Percentiles rank a stretch among this genome's conserved stretches.
Conservation (phyloP, 805 yeast species). For the Candida multigemmis region DNA sequence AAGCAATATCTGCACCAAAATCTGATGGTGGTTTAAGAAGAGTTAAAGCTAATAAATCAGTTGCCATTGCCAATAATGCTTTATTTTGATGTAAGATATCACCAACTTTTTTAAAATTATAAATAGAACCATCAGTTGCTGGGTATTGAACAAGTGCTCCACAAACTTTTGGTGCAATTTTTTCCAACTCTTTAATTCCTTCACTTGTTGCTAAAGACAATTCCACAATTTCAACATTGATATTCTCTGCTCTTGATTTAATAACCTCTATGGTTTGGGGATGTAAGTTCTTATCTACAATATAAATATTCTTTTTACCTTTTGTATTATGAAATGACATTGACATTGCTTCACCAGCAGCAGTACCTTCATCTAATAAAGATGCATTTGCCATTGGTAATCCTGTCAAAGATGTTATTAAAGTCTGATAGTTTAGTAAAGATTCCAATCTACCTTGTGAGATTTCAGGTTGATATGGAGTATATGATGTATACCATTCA, state of each 20-base stretch:
- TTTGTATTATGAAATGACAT: slow-evolving; percentile 60
- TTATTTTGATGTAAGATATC: slow-evolving; percentile 61
- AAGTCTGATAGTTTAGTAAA: slow-evolving; percentile 86
- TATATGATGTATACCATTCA: slow-evolving; percentile 97
- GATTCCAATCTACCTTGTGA: slow-evolving; percentile 94
- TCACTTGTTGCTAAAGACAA: slow-evolving; percentile 42
- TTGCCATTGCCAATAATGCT: slow-evolving; percentile 76
- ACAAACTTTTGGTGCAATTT: slow-evolving; percentile 35
- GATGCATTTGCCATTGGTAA: slow-evolving; percentile 94
- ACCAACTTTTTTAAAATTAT: slow-evolving; percentile 46
- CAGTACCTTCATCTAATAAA: slow-evolving; percentile 90
- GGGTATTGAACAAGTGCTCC: slow-evolving; percentile 93
- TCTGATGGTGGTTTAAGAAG: slow-evolving; percentile 74
- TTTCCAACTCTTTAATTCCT: slow-evolving; percentile 15
- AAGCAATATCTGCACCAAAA: slow-evolving; percentile 86
- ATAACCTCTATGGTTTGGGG: slow-evolving; percentile 82
- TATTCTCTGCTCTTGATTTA: slow-evolving; percentile 67
- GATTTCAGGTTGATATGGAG: slow-evolving; percentile 98
- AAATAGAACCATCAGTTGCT: slow-evolving; percentile 65
- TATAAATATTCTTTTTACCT: slow-evolving; percentile 60
- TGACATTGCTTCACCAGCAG: slow-evolving; percentile 96
- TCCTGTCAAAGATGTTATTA: slow-evolving; percentile 84
- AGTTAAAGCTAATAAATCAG: slow-evolving; percentile 86
- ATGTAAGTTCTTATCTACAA: slow-evolving; percentile 69
- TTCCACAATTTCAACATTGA: slow-evolving; percentile 55